Evolutionary conservation across 1,139 yeast species (phyloP).

Genomic region (Scheffersomyces segobiensis): DNA sequence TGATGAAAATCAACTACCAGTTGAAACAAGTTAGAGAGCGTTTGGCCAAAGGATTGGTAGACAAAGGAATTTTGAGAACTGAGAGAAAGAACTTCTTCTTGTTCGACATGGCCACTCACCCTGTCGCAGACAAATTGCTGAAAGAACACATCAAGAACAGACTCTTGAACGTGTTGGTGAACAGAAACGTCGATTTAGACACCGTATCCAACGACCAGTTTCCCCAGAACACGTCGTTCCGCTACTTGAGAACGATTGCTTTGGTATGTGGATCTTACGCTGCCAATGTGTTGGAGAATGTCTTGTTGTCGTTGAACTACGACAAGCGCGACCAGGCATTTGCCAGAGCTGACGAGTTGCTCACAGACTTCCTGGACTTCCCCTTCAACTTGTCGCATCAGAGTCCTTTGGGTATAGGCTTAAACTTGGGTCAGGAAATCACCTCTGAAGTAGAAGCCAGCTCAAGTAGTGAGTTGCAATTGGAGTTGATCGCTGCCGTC

Average conservation of each 20-base stretch:
- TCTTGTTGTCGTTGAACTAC: conserved; percentile 72
- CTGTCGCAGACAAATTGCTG: conserved; percentile 78
- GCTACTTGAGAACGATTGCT: conserved; percentile 74
- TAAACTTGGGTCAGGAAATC: conserved; percentile 72
- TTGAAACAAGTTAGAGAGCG: conserved; percentile 96
- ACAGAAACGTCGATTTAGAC: conserved; percentile 63
- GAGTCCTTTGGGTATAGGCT: conserved; percentile 71
- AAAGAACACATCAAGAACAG: conserved; percentile 82
- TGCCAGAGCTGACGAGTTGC: conserved; percentile 86
- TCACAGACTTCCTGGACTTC: conserved; percentile 77
- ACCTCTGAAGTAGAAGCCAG: conserved; percentile 65
- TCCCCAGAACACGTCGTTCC: conserved; percentile 68
- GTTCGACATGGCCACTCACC: conserved; percentile 99
- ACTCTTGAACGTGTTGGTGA: conserved; percentile 65
- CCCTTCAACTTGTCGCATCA: conserved; percentile 68
- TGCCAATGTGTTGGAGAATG: conserved; percentile 94
- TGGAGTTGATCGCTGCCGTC: conserved; percentile 93
- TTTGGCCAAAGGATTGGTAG: conserved; percentile 94
- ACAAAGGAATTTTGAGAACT: conserved; percentile 94
- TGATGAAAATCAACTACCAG: conserved; percentile 91
- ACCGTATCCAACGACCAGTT: conserved; percentile 56
- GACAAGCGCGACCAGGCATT: conserved; percentile 93
- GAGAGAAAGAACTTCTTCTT: conserved; percentile 92
- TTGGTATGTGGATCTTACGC: conserved; percentile 91
- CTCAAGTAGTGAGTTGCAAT: conserved; percentile 57